phyloP scores from a whole-genome alignment of 257 asterid species.

The Salvia miltiorrhiza region DNA sequence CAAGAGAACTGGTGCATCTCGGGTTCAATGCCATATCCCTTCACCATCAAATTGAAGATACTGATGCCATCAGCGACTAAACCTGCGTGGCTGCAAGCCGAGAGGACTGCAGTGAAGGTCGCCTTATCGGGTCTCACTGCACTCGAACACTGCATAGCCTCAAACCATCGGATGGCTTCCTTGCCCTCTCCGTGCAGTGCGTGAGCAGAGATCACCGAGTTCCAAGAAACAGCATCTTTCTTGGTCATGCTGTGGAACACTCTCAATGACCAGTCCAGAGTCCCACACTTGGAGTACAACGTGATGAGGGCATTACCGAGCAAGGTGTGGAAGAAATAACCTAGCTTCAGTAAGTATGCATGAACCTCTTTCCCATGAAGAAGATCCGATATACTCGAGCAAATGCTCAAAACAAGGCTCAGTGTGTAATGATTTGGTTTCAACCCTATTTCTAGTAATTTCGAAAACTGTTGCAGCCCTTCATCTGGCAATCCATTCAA shows the following conservation, averaged over 20 bases:
- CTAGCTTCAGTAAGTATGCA: constrained; percentile 38
- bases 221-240: constrained; percentile 73
- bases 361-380: constrained; percentile 68
- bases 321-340: constrained; percentile 46
- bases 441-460: constrained; percentile 30
- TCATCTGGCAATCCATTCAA: constrained; percentile 47
- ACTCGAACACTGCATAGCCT: constrained; percentile 44
- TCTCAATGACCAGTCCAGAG: constrained; percentile 44
- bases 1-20: constrained; percentile 65
- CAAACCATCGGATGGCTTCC: constrained; percentile 58
- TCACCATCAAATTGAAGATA: constrained; percentile 58
- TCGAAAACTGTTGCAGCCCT: constrained; percentile 48
- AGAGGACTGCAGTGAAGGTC: constrained; percentile 75
- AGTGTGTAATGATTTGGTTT: constrained; percentile 69
- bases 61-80: constrained; percentile 54
- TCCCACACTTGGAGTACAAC: constrained; percentile 71
- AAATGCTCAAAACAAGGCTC: constrained; percentile 62
- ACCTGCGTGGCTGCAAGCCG: constrained; percentile 91
- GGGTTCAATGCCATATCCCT: constrained; percentile 43
- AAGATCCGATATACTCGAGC: constrained; percentile 55
- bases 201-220: constrained; percentile 70
- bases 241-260: constrained; percentile 48
- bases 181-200: constrained; percentile 75
- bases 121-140: constrained; percentile 58
- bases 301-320: constrained; percentile 68